These are phyloP conservation scores for Cladophialophora carrionii DNA, from an alignment of 2,329 filamentous ascomycete genomes.

Conservation along the genomic window DNA sequence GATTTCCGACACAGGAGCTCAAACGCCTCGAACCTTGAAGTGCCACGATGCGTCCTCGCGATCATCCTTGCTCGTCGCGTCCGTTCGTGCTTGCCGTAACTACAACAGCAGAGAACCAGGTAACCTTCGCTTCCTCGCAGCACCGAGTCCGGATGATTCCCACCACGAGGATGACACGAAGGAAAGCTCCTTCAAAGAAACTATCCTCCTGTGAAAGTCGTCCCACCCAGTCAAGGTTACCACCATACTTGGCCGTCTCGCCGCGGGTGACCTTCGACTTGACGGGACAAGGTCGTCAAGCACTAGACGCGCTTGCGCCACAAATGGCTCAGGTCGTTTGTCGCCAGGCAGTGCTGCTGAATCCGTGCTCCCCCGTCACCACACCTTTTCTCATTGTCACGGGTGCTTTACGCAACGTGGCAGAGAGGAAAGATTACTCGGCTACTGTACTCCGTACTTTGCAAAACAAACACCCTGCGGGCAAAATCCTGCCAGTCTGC, in stretches of 20 bases:
- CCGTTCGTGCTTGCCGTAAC: not conserved
- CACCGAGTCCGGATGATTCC: not conserved
- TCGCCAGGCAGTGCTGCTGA: not conserved
- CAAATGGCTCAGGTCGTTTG: not conserved
- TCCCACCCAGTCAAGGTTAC: not conserved
- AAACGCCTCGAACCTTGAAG: not conserved
- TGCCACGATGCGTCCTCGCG: not conserved
- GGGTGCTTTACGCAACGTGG: conserved; percentile 21
- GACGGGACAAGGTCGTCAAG: not conserved
- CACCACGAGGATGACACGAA: not conserved
- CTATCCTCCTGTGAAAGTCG: not conserved
- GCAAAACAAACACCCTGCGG: no score
- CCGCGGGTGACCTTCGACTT: not conserved
- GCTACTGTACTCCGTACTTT: no score
- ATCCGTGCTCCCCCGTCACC: not conserved
- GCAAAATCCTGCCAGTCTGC: not conserved
- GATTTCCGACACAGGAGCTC: not conserved
- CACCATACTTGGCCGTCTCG: not conserved
- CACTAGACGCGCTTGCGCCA: not conserved
- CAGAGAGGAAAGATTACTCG: conserved; percentile 29
- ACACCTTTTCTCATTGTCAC: conserved; percentile 26
- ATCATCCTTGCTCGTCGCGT: not conserved
- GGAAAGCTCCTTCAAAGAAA: not conserved
- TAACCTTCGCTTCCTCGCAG: not conserved
- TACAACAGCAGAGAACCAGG: not conserved